Conservation (phyloP, 805 yeast species). For the Cyberlindnera saturnus region DNA sequence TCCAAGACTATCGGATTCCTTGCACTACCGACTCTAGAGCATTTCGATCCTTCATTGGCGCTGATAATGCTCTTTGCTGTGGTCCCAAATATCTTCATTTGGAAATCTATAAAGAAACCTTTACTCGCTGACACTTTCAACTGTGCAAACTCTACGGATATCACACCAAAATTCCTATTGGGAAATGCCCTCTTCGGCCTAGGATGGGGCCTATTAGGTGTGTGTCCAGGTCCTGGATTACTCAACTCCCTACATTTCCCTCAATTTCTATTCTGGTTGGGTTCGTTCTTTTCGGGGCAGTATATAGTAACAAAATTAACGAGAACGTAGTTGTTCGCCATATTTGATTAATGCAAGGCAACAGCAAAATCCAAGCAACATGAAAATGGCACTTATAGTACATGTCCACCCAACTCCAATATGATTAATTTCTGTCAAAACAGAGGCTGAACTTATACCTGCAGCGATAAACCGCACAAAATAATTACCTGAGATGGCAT, state of each 20-base stretch:
- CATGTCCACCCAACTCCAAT: conserved; percentile 56
- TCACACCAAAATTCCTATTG: conserved; percentile 27
- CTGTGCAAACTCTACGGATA: conserved; percentile 21
- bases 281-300: conserved; percentile 11
- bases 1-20: conserved; percentile 41
- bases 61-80: conserved; percentile 39
- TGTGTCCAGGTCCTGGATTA: conserved; percentile 51
- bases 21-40: conserved; percentile 27
- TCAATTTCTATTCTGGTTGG: conserved; percentile 6
- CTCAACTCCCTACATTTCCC: conserved; percentile 19
- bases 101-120: conserved; percentile 25
- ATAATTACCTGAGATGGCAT: conserved; percentile 51
- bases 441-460: conserved; percentile 45
- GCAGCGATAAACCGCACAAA: conserved; percentile 44
- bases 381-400: conserved; percentile 40
- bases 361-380: conserved; percentile 33
- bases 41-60: conserved; percentile 42
- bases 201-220: conserved; percentile 49
- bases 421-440: conserved; percentile 36
- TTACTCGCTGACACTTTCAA: conserved; percentile 18
- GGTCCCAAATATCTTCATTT: conserved; percentile 37
- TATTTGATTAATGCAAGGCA: conserved; percentile 29
- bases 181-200: conserved; percentile 43
- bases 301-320: background rate
- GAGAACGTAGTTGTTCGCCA: conserved; percentile 27